These are phyloP conservation scores for Iris macrosiphon DNA, from an alignment of 106 monocot species.

Conservation along the genomic window DNA sequence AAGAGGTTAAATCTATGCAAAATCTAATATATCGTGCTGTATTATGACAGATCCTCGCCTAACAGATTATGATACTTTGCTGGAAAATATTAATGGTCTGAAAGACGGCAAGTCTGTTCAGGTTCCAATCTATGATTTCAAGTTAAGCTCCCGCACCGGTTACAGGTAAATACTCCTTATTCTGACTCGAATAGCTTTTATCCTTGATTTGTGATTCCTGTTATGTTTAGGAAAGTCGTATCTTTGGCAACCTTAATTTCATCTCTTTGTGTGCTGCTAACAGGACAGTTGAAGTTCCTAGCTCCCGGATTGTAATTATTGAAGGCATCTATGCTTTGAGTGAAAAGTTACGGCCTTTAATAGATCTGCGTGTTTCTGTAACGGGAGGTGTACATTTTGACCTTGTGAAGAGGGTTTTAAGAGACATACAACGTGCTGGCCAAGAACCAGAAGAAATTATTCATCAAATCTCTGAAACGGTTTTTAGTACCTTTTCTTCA, in stretches of 20 bases:
- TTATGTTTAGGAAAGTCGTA: too few species aligned
- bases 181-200: too few species aligned
- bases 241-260: neutral
- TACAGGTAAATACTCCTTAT: slow-evolving; percentile 20
- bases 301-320: slow-evolving; percentile 84
- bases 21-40: neutral
- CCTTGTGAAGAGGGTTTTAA: slow-evolving; percentile 94
- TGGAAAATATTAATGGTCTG: slow-evolving; percentile 15
- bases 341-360: slow-evolving; percentile 67
- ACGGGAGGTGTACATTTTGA: slow-evolving; percentile 98
- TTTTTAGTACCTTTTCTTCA: slow-evolving; percentile 28
- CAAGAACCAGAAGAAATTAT: slow-evolving; percentile 99
- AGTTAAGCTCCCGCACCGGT: slow-evolving; percentile 11
- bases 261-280: slow-evolving; percentile 4
- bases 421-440: slow-evolving; percentile 94
- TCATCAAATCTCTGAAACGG: slow-evolving; percentile 97
- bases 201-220: too few species aligned
- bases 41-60: slow-evolving; percentile 16
- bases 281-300: slow-evolving; percentile 88
- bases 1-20: neutral
- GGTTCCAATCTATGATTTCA: slow-evolving; percentile 22
- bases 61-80: slow-evolving; percentile 21
- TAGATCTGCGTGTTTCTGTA: slow-evolving; percentile 96
- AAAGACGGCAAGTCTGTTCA: slow-evolving; percentile 16
- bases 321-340: slow-evolving; percentile 98